A percentile compares a stretch with the other conserved stretches of the same genome.
These are phyloP conservation scores for Plantago coronopus DNA, from an alignment of 305 asterid species.

Conservation along the genomic window DNA sequence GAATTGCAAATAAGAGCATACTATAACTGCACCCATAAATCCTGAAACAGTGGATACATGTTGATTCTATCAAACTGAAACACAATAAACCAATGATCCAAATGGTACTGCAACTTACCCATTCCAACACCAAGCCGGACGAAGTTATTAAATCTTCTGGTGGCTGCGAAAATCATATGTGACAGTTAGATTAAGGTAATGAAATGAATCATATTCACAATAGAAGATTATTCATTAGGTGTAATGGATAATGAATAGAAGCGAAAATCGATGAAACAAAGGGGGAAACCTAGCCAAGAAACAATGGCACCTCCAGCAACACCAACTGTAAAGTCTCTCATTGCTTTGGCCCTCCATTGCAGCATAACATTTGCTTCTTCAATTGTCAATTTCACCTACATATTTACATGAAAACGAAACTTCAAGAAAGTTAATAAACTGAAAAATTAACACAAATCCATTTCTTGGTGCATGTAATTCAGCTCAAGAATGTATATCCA, in stretches of 20 bases:
- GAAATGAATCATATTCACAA: slow-evolving; percentile 1
- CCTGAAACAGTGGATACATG: not conserved
- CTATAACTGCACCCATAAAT: not conserved
- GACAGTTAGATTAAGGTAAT: slow-evolving; percentile 16
- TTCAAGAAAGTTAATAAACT: not conserved
- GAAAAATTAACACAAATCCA: not conserved
- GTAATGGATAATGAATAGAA: slow-evolving; percentile 4
- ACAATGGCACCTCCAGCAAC: slow-evolving; percentile 29
- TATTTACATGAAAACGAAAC: slow-evolving; percentile 18
- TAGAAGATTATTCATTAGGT: not conserved
- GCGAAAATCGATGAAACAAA: not conserved
- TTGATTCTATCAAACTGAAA: not conserved
- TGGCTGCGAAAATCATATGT: slow-evolving; percentile 30
- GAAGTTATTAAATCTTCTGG: slow-evolving; percentile 22
- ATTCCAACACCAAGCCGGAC: slow-evolving; percentile 18
- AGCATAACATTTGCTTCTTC: slow-evolving; percentile 42
- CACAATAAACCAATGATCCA: not conserved
- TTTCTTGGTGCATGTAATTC: not conserved
- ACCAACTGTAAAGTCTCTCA: slow-evolving; percentile 37
- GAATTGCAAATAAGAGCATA: not conserved
- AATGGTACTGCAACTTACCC: slow-evolving; percentile 25
- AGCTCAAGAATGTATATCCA: slow-evolving; percentile 9
- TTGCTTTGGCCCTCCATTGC: slow-evolving; percentile 33
- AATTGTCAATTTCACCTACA: slow-evolving; percentile 45
- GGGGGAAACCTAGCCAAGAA: slow-evolving; percentile 51